Evolutionary conservation across 2,329 filamentous ascomycete genomes (phyloP), one percentile per base, ranked within the genome.

Genomic region (Orbilia brochopaga): DNA sequence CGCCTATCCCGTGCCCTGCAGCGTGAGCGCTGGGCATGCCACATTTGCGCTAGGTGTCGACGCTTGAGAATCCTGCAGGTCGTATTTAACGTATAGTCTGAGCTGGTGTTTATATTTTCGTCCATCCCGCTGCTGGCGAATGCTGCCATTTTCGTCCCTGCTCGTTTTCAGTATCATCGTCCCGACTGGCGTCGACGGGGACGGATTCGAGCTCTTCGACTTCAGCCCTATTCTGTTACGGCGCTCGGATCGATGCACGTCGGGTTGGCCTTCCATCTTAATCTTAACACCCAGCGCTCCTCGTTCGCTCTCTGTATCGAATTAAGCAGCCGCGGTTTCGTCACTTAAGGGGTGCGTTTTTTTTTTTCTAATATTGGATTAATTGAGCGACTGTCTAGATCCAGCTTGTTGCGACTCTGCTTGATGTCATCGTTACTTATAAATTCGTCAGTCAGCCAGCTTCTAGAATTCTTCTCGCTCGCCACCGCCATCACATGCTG

Each of bases 1-100:
- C 67, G 67, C 59, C 60, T 72, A 72, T 64, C 60, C 44, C 44
- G 44, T 48, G n/a, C 44, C 44, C 15, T 48, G 44, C 44, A 15
- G 15, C 8, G 27, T 32, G 27, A 32, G 8, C 19, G 17, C 44
- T 23, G n/a, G 19, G 44, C 44, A 48, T 17, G 40, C 40, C 40
- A 17, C 40, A 3, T 44, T 44, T 44, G 11, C 15, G 40, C 17
- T 44, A 6, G 40, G n/a, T 48, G 61, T 56, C 32, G 42, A 42
- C 46, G 44, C 40, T 58, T 44, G 7, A 66, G 51, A 48, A 30
- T 58, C 27, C 27, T 32, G 27, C 27, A 32, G 27, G 27, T 32
- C 6, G 44, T 10, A 23, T 19, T 48, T 19, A 10, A 19, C 8
- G 44, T 19, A n/a, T 17, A 17, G 40, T 17, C 5, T 17, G n/a